Evolutionary conservation across 805 yeast genomes (phyloP).

Genomic region (Schwanniomyces occidentalis): DNA sequence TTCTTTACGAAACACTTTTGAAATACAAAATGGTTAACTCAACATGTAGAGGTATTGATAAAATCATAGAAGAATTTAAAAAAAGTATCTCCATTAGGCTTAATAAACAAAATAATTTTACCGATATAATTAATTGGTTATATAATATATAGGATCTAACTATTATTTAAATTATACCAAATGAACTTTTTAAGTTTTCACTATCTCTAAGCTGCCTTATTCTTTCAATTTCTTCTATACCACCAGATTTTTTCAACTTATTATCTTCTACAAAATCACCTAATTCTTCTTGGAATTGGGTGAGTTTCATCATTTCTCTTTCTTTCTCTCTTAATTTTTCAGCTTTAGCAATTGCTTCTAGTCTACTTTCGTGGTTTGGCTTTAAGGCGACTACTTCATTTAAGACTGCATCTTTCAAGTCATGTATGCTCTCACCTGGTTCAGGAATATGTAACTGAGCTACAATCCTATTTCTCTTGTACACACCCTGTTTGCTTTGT

Average conservation of each 20-base stretch:
- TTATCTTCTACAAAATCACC: constrained; percentile 80
- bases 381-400: constrained; percentile 73
- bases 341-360: constrained; percentile 87
- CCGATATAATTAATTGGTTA: constrained; percentile 1
- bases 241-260: constrained; percentile 80
- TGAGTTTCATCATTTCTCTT: constrained; percentile 51
- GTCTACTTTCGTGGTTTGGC: constrained; percentile 82
- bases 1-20: constrained; percentile 12
- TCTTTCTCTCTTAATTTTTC: constrained; percentile 78
- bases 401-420: constrained; percentile 73
- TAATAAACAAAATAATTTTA: neutral
- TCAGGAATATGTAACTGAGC: constrained; percentile 51
- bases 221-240: constrained; percentile 83
- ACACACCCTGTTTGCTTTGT: constrained; percentile 61
- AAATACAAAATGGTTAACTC: constrained; percentile 15
- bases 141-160: neutral
- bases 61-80: constrained; percentile 10
- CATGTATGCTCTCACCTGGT: constrained; percentile 62
- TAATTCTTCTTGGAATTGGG: constrained; percentile 81
- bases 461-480: constrained; percentile 35
- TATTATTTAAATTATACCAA: constrained; percentile 26
- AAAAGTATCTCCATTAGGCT: constrained; percentile 1
- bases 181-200: constrained; percentile 58
- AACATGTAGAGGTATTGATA: constrained; percentile 1
- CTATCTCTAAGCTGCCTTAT: constrained; percentile 65